Percentiles rank a stretch among this genome's conserved stretches.
phyloP scores from a whole-genome alignment of 2,329 filamentous ascomycete species.

The Calcarisporium arbuscula region DNA sequence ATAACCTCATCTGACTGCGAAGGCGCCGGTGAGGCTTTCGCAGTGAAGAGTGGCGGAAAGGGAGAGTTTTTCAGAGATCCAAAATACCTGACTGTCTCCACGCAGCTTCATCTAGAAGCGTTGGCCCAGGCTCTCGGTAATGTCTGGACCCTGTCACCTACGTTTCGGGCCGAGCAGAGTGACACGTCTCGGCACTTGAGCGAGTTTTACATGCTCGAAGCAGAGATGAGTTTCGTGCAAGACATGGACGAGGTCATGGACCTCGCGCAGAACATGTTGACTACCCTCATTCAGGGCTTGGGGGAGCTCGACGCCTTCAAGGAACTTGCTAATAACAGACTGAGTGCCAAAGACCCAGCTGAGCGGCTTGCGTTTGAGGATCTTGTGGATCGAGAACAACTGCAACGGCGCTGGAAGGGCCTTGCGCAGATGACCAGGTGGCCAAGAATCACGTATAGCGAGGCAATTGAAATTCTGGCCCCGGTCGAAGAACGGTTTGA shows the following conservation, averaged over 20 bases:
- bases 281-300: slow-evolving; percentile 38
- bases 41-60: slow-evolving; percentile 45
- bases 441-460: slow-evolving; percentile 76
- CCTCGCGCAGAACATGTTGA: slow-evolving; percentile 73
- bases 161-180: slow-evolving; percentile 88
- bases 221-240: slow-evolving; percentile 74
- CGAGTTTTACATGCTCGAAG: slow-evolving; percentile 99
- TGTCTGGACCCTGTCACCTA: slow-evolving; percentile 91
- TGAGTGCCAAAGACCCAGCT: slow-evolving; percentile 30
- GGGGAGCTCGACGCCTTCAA: slow-evolving; percentile 33
- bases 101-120: slow-evolving; percentile 90
- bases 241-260: slow-evolving; percentile 67
- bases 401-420: slow-evolving; percentile 67
- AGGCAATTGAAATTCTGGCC: slow-evolving; percentile 66
- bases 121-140: slow-evolving; percentile 80
- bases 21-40: slow-evolving; percentile 91
- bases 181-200: slow-evolving; percentile 91
- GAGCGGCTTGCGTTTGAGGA: slow-evolving; percentile 37
- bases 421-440: slow-evolving; percentile 51
- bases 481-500: slow-evolving; percentile 57
- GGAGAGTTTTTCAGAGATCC: slow-evolving; percentile 68
- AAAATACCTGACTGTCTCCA: slow-evolving; percentile 96
- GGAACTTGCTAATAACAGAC: slow-evolving; percentile 35
- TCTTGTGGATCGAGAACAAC: slow-evolving; percentile 34
- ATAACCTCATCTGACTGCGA: slow-evolving; percentile 97